A percentile compares a stretch with the other conserved stretches of the same genome.
Evolutionary conservation across 169 alveolate genomes (phyloP).

Genomic region (Plasmodium vinckei): DNA sequence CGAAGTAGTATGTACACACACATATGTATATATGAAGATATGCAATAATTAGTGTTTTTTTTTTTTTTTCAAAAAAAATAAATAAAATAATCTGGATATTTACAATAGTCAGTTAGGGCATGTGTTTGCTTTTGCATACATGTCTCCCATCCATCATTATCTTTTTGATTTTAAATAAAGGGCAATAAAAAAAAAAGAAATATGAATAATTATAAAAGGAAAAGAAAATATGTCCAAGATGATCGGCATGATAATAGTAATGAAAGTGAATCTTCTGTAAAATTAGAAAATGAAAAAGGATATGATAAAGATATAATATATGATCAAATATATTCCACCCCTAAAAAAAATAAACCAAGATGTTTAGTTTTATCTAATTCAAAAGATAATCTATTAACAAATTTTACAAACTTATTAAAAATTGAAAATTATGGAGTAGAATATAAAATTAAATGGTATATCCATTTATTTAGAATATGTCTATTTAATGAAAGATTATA

Average conservation of each 20-base stretch:
- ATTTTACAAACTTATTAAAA: conserved; percentile 24
- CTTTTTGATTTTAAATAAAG: neutral
- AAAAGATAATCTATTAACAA: conserved; percentile 32
- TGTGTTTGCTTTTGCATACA: too few relatives aligned
- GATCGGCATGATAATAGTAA: conserved; percentile 8
- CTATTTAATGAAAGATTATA: conserved; percentile 32
- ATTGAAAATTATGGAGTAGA: conserved; percentile 8
- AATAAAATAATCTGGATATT: too few relatives aligned
- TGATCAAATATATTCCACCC: conserved; percentile 60
- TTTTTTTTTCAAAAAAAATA: too few relatives aligned
- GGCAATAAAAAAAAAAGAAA: conserved; percentile 1
- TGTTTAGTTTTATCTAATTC: conserved; percentile 45
- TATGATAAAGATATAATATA: conserved; percentile 61
- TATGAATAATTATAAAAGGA: conserved; percentile 1
- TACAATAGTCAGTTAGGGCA: too few relatives aligned
- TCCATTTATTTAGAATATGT: conserved; percentile 54
- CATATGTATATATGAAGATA: too few relatives aligned
- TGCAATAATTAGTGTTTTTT: too few relatives aligned
- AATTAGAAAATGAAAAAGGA: neutral
- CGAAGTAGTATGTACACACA: too few relatives aligned
- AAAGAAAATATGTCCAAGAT: conserved; percentile 1
- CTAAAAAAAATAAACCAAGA: conserved; percentile 65
- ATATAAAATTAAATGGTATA: conserved; percentile 58
- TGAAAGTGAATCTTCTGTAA: neutral
- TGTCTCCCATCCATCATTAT: neutral